A percentile compares a stretch with the other conserved stretches of the same genome.
Evolutionary conservation across 1,139 yeast genomes (phyloP).

Genomic region (Magnusiomyces tetraspermus): DNA sequence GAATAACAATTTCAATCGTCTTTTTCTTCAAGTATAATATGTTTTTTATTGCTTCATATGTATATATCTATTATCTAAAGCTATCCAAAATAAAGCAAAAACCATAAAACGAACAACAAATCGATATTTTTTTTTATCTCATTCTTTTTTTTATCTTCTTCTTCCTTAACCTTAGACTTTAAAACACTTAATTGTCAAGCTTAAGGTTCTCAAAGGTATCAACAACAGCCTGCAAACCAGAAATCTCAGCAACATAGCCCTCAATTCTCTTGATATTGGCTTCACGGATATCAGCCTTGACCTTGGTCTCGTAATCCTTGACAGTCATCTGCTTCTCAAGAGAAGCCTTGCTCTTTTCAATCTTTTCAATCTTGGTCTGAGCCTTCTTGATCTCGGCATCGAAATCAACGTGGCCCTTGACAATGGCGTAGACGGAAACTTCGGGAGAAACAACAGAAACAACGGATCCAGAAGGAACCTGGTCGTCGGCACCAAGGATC

Average conservation of each 20-base stretch:
- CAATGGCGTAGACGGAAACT: conserved; percentile 79
- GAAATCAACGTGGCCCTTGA: conserved; percentile 88
- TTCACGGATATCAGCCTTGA: conserved; percentile 71
- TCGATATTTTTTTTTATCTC: no score
- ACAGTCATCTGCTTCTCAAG: conserved; percentile 57
- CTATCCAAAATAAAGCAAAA: no score
- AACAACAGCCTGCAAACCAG: conserved; percentile 45
- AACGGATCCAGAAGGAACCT: conserved; percentile 84
- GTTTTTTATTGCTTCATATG: no score
- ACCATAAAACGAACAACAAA: no score
- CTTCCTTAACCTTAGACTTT: no score
- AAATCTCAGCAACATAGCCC: conserved; percentile 71
- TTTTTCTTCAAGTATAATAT: no score
- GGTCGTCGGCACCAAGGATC: conserved; percentile 42
- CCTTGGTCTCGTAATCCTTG: conserved; percentile 79
- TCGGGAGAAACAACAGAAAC: conserved; percentile 70
- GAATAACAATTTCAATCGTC: no score
- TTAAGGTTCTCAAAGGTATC: conserved; percentile 35
- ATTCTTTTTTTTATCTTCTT: no score
- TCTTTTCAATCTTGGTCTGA: conserved; percentile 57
- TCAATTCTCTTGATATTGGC: conserved; percentile 62
- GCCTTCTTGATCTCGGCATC: conserved; percentile 86
- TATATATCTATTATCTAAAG: no score
- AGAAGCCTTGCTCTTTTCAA: conserved; percentile 39
- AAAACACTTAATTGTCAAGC: conserved; percentile 22